These are phyloP conservation scores for Eimeria falciformis DNA, from an alignment of 169 alveolate genomes.

Conservation along the genomic window DNA sequence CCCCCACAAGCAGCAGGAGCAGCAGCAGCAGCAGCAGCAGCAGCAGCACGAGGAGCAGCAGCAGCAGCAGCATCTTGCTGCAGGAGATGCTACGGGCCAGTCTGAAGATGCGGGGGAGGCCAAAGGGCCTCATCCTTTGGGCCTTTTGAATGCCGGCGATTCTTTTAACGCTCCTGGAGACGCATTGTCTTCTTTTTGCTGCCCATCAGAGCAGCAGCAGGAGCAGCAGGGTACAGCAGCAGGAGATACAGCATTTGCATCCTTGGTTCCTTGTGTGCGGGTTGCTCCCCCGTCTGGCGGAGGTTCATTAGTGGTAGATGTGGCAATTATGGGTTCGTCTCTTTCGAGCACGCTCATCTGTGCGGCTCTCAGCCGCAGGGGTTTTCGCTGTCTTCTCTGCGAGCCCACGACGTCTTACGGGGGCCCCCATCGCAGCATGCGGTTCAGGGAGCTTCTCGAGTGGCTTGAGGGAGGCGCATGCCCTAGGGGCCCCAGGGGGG, in stretches of 20 bases:
- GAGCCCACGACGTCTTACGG: slow-evolving; percentile 41
- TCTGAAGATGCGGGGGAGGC: too few species aligned
- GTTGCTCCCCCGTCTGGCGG: slow-evolving; percentile 50
- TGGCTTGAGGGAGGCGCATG: slow-evolving; percentile 27
- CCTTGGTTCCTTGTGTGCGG: slow-evolving; percentile 22
- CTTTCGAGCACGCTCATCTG: slow-evolving; percentile 38
- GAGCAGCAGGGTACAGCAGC: not conserved
- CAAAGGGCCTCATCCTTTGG: too few species aligned
- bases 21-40: not conserved
- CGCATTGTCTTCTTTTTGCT: not conserved
- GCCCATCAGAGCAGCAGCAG: not conserved
- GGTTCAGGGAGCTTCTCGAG: slow-evolving; percentile 49
- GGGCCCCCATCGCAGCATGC: slow-evolving; percentile 71
- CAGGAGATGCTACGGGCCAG: too few species aligned
- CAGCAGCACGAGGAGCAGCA: slow-evolving; percentile 16
- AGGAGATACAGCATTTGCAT: too few species aligned
- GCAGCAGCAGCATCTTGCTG: too few species aligned
- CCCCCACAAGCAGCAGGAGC: not conserved
- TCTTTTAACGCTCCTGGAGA: not conserved
- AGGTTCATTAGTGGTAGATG: slow-evolving; percentile 45
- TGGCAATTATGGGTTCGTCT: not conserved
- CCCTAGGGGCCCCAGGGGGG: slow-evolving; percentile 9
- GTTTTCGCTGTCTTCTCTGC: slow-evolving; percentile 44
- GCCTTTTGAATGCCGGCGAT: not conserved
- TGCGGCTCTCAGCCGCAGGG: slow-evolving; percentile 64